These are phyloP conservation scores for Arthroderma uncinatum DNA, from an alignment of 2,329 filamentous ascomycete genomes.

Conservation along the genomic window DNA sequence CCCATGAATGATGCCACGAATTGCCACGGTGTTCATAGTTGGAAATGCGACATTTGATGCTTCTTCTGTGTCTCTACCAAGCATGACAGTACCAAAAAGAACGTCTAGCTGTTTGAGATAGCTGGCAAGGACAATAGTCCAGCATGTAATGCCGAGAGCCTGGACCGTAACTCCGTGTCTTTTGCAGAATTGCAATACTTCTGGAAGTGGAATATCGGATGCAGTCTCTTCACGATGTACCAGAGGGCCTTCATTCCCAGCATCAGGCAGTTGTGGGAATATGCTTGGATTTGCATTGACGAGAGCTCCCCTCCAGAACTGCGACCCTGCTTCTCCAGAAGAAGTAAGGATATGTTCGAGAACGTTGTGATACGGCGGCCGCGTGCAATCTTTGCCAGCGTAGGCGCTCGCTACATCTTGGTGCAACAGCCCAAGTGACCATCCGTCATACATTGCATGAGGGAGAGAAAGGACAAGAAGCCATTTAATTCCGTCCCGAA, in stretches of 20 bases:
- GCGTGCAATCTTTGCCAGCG: conserved; percentile 28
- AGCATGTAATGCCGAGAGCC: conserved; percentile 63
- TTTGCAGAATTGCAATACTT: conserved; percentile 52
- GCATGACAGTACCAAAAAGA: conserved; percentile 70
- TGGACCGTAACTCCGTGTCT: conserved; percentile 60
- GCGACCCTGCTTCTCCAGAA: conserved; percentile 32
- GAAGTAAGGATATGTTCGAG: conserved; percentile 45
- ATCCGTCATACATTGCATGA: conserved; percentile 83
- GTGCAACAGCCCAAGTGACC: conserved; percentile 66
- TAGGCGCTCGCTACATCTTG: conserved; percentile 60
- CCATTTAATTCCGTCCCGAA: conserved; percentile 23
- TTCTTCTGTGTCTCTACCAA: conserved; percentile 66
- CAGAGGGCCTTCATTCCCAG: conserved; percentile 8
- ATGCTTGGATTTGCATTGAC: conserved; percentile 36
- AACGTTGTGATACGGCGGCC: conserved; percentile 43
- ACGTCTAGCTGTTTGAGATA: conserved; percentile 58
- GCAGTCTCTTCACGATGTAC: conserved; percentile 23
- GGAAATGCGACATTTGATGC: conserved; percentile 65
- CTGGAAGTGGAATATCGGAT: conserved; percentile 25
- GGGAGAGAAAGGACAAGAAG: conserved; percentile 60
- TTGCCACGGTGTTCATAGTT: conserved; percentile 79
- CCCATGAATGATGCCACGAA: conserved; percentile 63
- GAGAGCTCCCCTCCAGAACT: conserved; percentile 64
- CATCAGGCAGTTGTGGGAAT: conserved; percentile 29
- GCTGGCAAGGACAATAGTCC: conserved; percentile 58